These are phyloP conservation scores for Vitis hybrid DNA, from an alignment of 177 flowering plant species.

Conservation along the genomic window DNA sequence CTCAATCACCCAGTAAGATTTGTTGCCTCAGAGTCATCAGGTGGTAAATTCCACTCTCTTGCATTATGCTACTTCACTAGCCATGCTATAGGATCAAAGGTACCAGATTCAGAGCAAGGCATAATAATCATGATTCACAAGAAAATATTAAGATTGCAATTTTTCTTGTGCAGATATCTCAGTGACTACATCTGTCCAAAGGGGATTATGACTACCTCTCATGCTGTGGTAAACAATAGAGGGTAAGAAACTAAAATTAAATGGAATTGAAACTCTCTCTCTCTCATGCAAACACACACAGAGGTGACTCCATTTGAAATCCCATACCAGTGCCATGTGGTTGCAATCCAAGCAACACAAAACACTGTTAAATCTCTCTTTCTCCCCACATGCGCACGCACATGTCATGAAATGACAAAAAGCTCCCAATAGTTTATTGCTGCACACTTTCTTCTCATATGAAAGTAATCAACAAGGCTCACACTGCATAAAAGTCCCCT, in stretches of 20 bases:
- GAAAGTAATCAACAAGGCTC: slow-evolving; percentile 23
- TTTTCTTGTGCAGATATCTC: background rate
- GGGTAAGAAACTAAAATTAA: background rate
- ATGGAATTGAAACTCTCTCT: too few relatives aligned
- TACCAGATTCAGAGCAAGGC: background rate
- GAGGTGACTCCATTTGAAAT: background rate
- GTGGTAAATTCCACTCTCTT: background rate
- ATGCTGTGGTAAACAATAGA: too few relatives aligned
- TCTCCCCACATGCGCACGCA: background rate
- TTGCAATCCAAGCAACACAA: slow-evolving; percentile 3
- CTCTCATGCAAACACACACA: too few relatives aligned
- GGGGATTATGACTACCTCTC: too few relatives aligned
- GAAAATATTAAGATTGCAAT: background rate
- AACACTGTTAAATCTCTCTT: slow-evolving; percentile 3
- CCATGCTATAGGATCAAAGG: background rate
- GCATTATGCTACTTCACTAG: background rate
- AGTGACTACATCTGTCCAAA: background rate
- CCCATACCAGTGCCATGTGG: background rate
- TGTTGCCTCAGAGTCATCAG: background rate
- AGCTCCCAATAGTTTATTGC: slow-evolving; percentile 14
- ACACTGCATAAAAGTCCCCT: slow-evolving; percentile 18
- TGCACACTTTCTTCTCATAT: slow-evolving; percentile 12
- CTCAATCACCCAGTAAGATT: background rate
- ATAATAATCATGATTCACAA: slow-evolving; percentile 1
- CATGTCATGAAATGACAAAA: slow-evolving; percentile 26